Percentiles rank a stretch among this genome's conserved stretches.
Conservation (phyloP, 2,329 filamentous ascomycete species). For the Xylariaceae sp. region DNA sequence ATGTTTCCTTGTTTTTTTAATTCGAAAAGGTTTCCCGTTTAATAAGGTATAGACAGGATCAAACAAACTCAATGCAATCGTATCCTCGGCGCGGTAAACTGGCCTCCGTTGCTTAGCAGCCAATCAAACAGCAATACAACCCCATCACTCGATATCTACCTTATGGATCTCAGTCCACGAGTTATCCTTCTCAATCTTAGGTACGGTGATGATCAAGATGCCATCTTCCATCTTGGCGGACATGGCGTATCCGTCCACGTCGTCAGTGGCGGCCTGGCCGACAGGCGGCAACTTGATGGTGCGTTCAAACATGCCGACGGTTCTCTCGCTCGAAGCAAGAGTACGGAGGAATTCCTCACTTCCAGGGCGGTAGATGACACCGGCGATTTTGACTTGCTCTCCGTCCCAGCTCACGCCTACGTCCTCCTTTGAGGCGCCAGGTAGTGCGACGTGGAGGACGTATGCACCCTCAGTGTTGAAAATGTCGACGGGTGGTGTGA, state of each 20-base stretch:
- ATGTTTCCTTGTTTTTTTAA: too few relatives aligned
- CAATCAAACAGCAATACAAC: too few relatives aligned
- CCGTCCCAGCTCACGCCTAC: slow-evolving; percentile 73
- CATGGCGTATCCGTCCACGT: slow-evolving; percentile 64
- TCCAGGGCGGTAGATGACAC: slow-evolving; percentile 68
- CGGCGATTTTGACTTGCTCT: slow-evolving; percentile 65
- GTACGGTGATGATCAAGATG: slow-evolving; percentile 70
- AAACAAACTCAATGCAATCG: too few relatives aligned
- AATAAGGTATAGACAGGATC: too few relatives aligned
- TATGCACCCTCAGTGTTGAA: slow-evolving; percentile 66
- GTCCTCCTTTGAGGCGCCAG: slow-evolving; percentile 76
- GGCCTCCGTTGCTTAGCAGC: too few relatives aligned
- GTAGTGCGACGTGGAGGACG: slow-evolving; percentile 70
- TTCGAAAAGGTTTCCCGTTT: too few relatives aligned
- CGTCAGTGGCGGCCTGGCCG: slow-evolving; percentile 44
- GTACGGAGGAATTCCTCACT: slow-evolving; percentile 65
- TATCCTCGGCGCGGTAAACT: too few relatives aligned
- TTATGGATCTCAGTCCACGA: slow-evolving; percentile 58
- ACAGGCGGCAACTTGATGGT: slow-evolving; percentile 57
- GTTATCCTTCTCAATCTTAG: slow-evolving; percentile 61
- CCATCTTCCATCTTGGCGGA: slow-evolving; percentile 76
- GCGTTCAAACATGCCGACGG: slow-evolving; percentile 71
- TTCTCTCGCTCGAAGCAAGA: slow-evolving; percentile 62
- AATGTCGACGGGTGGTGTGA: slow-evolving; percentile 67
- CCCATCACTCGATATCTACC: slow-evolving; percentile 51